Evolutionary conservation across 75 land plant genomes (phyloP).

Genomic region (Cunninghamia lanceolata): DNA sequence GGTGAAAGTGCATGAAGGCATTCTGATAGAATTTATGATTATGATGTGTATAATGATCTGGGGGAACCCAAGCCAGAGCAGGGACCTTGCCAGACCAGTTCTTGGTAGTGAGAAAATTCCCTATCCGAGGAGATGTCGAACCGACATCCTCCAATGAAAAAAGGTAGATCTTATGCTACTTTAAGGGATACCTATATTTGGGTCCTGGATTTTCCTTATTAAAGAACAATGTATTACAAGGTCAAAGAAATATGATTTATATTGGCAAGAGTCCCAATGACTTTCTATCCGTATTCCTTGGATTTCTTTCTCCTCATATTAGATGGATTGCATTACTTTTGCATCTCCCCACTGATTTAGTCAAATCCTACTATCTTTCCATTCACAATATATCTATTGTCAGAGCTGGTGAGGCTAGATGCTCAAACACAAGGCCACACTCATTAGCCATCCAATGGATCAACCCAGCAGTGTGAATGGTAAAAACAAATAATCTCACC

Average conservation of each 20-base stretch:
- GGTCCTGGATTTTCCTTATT: background rate
- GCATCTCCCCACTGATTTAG: background rate
- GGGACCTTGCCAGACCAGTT: slow-evolving; percentile 46
- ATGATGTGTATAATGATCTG: slow-evolving; percentile 85
- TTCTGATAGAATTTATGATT: slow-evolving; percentile 79
- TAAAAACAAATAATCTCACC: background rate
- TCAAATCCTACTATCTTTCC: background rate
- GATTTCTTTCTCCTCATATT: background rate
- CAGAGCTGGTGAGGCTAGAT: too few relatives aligned
- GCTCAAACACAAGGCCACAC: too few relatives aligned
- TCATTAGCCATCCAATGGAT: too few relatives aligned
- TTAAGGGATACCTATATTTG: background rate
- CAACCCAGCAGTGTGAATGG: too few relatives aligned
- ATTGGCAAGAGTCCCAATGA: background rate
- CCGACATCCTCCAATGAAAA: slow-evolving; percentile 65
- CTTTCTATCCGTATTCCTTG: background rate
- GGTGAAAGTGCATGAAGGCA: slow-evolving; percentile 61
- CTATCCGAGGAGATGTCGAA: slow-evolving; percentile 82
- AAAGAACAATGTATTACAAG: background rate
- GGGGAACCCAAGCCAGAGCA: slow-evolving; percentile 79
- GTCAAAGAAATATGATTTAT: background rate
- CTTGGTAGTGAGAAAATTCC: slow-evolving; percentile 71
- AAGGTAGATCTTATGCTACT: slow-evolving; percentile 30
- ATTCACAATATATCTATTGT: too few relatives aligned
- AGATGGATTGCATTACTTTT: background rate